Conservation (phyloP, 2,329 filamentous ascomycete genomes). For the Verticillium longisporum region DNA sequence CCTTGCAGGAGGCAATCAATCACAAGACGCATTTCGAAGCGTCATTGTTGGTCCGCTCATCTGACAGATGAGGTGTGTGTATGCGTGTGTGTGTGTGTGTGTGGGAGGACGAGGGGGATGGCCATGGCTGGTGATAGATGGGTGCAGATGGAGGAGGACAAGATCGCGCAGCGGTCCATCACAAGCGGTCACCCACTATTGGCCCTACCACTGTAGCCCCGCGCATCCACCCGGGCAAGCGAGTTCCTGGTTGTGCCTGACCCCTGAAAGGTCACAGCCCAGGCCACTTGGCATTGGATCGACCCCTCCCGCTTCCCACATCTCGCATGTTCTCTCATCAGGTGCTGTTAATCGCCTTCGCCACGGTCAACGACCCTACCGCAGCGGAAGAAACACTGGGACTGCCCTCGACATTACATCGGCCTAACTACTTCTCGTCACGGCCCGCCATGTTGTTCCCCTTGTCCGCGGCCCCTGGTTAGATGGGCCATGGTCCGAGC, state of each 20-base stretch:
- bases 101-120: not conserved
- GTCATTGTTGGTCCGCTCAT: not conserved
- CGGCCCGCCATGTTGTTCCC: not conserved
- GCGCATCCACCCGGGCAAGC: not conserved
- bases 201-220: not conserved
- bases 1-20: not conserved
- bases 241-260: not conserved
- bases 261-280: not conserved
- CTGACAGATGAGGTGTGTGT: not conserved
- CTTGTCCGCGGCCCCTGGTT: not conserved
- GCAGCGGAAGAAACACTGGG: not conserved
- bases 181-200: not conserved
- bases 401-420: not conserved
- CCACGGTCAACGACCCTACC: not conserved
- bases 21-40: not conserved
- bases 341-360: not conserved
- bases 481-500: not conserved
- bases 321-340: not conserved
- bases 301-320: not conserved
- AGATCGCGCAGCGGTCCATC: not conserved
- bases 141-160: not conserved
- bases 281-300: not conserved
- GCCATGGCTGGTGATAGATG: not conserved
- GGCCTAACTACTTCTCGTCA: not conserved
- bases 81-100: not conserved